Conservation (phyloP, 805 yeast genomes). For the Candida odintsovae region DNA sequence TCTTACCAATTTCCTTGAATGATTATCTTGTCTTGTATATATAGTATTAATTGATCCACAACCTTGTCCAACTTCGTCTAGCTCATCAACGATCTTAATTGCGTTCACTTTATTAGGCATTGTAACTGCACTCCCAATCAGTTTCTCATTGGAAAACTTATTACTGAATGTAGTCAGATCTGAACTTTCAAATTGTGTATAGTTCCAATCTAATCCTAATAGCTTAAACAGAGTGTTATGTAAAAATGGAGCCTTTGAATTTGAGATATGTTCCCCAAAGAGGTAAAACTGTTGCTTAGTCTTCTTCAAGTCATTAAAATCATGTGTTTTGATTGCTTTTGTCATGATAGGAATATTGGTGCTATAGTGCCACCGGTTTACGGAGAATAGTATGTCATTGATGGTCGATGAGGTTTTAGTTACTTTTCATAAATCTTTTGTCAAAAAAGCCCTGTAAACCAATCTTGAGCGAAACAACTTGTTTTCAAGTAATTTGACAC, state of each 20-base stretch:
- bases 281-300: slow-evolving; percentile 15
- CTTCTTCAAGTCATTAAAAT: slow-evolving; percentile 1
- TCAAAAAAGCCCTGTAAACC: no score
- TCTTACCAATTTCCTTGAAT: slow-evolving; percentile 6
- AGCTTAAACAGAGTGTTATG: slow-evolving; percentile 19
- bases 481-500: no score
- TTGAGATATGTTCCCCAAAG: slow-evolving; percentile 20
- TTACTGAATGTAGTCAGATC: slow-evolving; percentile 12
- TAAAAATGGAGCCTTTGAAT: slow-evolving; percentile 20
- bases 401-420: no score
- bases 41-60: slow-evolving; percentile 25
- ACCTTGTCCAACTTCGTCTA: slow-evolving; percentile 19
- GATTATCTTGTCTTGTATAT: slow-evolving; percentile 11
- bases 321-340: slow-evolving; percentile 1
- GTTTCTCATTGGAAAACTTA: slow-evolving; percentile 7
- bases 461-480: no score
- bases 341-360: background rate
- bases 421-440: no score
- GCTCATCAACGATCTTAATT: slow-evolving; percentile 14
- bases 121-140: slow-evolving; percentile 21
- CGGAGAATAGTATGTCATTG: no score
- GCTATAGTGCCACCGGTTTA: no score
- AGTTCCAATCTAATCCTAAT: slow-evolving; percentile 16
- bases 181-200: slow-evolving; percentile 18
- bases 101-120: slow-evolving; percentile 24